Base-by-base conservation (phyloP, 176 grass and related monocot genomes). In the Eleusine coracana region DNA sequence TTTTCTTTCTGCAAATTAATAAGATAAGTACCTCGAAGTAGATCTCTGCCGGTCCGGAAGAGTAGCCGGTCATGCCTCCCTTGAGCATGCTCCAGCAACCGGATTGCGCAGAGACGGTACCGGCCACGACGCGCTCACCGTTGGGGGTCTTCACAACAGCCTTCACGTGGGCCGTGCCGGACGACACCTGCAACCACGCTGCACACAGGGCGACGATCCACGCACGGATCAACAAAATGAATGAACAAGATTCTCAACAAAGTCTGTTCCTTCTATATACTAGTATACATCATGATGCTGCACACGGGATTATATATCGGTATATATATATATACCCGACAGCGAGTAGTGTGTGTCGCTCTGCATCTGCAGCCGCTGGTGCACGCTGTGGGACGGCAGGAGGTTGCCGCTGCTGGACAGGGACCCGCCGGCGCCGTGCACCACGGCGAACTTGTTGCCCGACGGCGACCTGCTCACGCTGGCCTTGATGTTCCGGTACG, bases 61-160 rank as follows among this genome's bases (percentile, higher is more conserved):
- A 58, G 25, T 85, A 85, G 34, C 86, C 29, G 20, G 96, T 98
- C 51, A 93, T 81, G 3, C 96, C 92, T 15, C 96, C 90, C 88
- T 98, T 98, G 68, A 98, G 87, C 92, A 98, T 95, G 75, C 80
- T 86, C 92, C 91, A 98, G 52, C 96, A 98, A 4, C 89, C 86
- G 23, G 87, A 87, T 12, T 78, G 76, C 7, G 80, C 92, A 3
- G 49, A 16, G 29, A 80, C 40, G 16, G 69, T 25, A 17, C 94
- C 94, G 6, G 85, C 89, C 6, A 50, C 6, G 73, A 90, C 9
- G 79, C 70, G 83, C 10, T 63, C 82, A 56, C 71, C 67, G 23
- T 4, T 8, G 45, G 86, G 78, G 31, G 40, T 75, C 82, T 74
- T 88, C 65, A 98, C 75, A 2, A 89, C 17, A 1, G 84, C 84